Evolutionary conservation across 805 yeast genomes (phyloP), one percentile per base, ranked within the genome.

Genomic region (Lachancea nothofagi): DNA sequence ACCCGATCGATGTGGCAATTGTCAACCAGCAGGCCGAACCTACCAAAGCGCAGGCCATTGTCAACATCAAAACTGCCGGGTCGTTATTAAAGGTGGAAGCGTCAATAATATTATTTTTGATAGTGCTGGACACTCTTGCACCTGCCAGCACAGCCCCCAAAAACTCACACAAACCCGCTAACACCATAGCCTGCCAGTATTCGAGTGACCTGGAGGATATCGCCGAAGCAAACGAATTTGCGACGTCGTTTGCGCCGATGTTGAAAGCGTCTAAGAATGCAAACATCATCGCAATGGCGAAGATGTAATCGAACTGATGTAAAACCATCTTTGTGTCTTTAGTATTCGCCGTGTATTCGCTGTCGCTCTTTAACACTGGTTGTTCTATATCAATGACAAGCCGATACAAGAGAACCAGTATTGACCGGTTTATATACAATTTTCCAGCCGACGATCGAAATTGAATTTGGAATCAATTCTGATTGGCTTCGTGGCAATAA

Each of bases 241-340:
- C 82, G 42, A 82, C 87, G 67, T 82, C 90, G 54, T 83, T 82
- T 22, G 89, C 90, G 37, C 89, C 89, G 50, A 80, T 81, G 58
- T 80, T 81, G 72, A 77, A 82, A 3, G 88, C 89, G 62, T 82
- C 88, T 49, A 82, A 66, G 67, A 78, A 79, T 43, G 86, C 88
- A 61, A 81, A 80, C 44, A 81, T 60, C 71, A 80, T 70, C 30
- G 76, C 76, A 44, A 80, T 70, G 13, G 86, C 89, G 55, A 82
- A 77, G 55, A 82, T 68, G 54, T 80, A 81, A 60, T 80, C 84
- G 53, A 77, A 82, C 51, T 78, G 76, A 42, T 69, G 74, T 45
- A 72, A 62, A 40, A 59, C 62, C 62, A 66, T 63, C n/a, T n/a
- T n/a, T n/a, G n/a, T n/a, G n/a, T n/a, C n/a, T n/a, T n/a, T n/a